phyloP scores from a whole-genome alignment of 106 monocot genomes.

The Triglochin maritima region DNA sequence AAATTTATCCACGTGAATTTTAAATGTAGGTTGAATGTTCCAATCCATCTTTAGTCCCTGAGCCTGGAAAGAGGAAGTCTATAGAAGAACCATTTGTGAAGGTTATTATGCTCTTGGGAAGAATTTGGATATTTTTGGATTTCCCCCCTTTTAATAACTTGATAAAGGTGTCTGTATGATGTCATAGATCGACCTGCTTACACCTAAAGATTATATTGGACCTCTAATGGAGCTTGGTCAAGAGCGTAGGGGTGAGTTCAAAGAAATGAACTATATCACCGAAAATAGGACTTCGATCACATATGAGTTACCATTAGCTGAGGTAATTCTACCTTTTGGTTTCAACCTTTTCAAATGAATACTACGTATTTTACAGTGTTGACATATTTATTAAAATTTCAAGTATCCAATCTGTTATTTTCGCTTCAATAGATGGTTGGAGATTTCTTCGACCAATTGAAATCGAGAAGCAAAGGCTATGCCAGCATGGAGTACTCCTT shows the following conservation, averaged over 20 bases:
- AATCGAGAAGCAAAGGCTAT: conserved; percentile 97
- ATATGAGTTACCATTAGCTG: conserved; percentile 84
- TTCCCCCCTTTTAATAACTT: not conserved
- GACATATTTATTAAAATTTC: not conserved
- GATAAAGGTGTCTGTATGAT: not conserved
- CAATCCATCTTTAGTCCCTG: conserved; percentile 91
- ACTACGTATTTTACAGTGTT: not conserved
- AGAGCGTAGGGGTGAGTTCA: conserved; percentile 90
- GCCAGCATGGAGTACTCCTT: conserved; percentile 99
- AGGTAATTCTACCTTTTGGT: conserved; percentile 30
- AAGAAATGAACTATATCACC: conserved; percentile 89
- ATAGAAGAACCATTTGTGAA: conserved; percentile 96
- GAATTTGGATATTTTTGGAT: not conserved
- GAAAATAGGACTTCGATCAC: conserved; percentile 74
- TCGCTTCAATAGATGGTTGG: conserved; percentile 66
- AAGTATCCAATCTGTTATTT: not conserved
- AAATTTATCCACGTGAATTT: too few species aligned
- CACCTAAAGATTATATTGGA: conserved; percentile 93
- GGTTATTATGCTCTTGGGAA: conserved; percentile 19
- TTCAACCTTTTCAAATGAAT: not conserved
- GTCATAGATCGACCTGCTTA: conserved; percentile 85
- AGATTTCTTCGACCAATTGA: conserved; percentile 96
- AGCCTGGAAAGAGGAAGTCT: conserved; percentile 65
- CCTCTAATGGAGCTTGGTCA: conserved; percentile 96
- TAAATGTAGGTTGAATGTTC: conserved; percentile 73